Percentiles rank a stretch among this genome's conserved stretches.
These are phyloP conservation scores for Cryptococcus wingfieldii DNA, from an alignment of 1,284 basidiomycete species.

Conservation along the genomic window DNA sequence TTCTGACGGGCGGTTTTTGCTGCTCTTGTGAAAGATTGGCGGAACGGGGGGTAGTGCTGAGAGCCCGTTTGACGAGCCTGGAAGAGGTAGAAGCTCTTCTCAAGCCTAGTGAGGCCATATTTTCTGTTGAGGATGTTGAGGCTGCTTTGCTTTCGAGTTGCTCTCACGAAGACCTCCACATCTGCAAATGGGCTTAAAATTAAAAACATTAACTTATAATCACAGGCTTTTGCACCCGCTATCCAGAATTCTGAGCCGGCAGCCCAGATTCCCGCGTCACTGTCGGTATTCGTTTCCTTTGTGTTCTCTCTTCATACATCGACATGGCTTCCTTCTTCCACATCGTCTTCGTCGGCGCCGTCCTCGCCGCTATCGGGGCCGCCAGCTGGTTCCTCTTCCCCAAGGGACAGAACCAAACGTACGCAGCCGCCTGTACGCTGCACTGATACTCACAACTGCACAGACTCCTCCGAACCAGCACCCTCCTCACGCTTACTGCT, in stretches of 20 bases:
- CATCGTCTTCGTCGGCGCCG: conserved; percentile 39
- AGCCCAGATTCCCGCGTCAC: background rate
- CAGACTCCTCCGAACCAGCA: conserved; percentile 73
- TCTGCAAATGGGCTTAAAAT: background rate
- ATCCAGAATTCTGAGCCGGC: background rate
- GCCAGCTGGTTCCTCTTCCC: conserved; percentile 66
- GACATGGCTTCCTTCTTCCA: conserved; percentile 27
- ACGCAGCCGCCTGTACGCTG: conserved; percentile 32
- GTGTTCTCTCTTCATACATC: background rate
- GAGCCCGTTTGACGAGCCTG: background rate
- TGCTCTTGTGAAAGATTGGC: background rate
- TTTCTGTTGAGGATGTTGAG: too few relatives aligned
- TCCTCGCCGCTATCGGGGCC: conserved; percentile 57
- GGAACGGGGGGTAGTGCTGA: background rate
- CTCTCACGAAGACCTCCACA: background rate
- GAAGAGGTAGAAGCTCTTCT: background rate
- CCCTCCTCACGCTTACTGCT: conserved; percentile 69
- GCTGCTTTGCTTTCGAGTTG: too few relatives aligned
- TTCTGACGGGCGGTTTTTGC: background rate
- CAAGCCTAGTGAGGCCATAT: too few relatives aligned
- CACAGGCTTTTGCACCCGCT: background rate
- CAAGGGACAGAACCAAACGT: conserved; percentile 86
- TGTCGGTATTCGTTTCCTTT: background rate
- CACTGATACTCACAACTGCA: background rate
- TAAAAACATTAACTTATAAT: background rate